phyloP scores from a whole-genome alignment of 108 stramenopile genomes.

The Cyclotella cryptica region DNA sequence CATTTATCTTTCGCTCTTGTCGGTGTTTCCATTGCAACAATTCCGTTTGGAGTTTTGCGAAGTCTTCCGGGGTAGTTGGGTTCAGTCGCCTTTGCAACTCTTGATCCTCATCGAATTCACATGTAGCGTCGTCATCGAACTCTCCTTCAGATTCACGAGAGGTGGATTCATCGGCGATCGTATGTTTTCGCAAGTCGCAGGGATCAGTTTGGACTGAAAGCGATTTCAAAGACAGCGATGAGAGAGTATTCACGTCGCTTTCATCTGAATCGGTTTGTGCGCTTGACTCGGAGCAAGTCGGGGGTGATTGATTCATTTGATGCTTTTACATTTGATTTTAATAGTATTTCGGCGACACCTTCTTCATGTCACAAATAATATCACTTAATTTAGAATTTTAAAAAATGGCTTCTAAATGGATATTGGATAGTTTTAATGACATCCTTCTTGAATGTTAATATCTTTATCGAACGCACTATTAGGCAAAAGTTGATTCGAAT shows the following conservation, averaged over 20 bases:
- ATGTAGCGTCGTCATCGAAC: not conserved
- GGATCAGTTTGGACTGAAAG: not conserved
- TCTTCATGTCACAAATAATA: too few species aligned
- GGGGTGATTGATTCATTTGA: too few species aligned
- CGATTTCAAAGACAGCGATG: not conserved
- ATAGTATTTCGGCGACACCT: too few species aligned
- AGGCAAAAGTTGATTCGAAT: too few species aligned
- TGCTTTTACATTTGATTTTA: too few species aligned
- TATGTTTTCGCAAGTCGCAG: not conserved
- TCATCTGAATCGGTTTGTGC: not conserved
- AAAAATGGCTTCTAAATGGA: too few species aligned
- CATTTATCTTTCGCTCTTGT: constrained; percentile 36
- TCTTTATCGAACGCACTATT: too few species aligned
- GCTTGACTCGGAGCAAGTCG: too few species aligned
- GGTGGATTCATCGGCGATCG: not conserved
- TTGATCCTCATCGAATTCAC: constrained; percentile 12
- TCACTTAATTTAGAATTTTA: too few species aligned
- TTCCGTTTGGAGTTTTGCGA: constrained; percentile 33
- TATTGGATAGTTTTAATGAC: too few species aligned
- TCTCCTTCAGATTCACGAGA: constrained; percentile 1
- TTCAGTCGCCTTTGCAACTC: constrained; percentile 35
- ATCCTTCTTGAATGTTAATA: too few species aligned
- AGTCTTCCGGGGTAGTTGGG: constrained; percentile 37
- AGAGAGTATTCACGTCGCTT: not conserved
- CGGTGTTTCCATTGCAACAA: constrained; percentile 43